Base-by-base conservation (phyloP, 208 protist species). In the Angomonas ambiguus region DNA sequence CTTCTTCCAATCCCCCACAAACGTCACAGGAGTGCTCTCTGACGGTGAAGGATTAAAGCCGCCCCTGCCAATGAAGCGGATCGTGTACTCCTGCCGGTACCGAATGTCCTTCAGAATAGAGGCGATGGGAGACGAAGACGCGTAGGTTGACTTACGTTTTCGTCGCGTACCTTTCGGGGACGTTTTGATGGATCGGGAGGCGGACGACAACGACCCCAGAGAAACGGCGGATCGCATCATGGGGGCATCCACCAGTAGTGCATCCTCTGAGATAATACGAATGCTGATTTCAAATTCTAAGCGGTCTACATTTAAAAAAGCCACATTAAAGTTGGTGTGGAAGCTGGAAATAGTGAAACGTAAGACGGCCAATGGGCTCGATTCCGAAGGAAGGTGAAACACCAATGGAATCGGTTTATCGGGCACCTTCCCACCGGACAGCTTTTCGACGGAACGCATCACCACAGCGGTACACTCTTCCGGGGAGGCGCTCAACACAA, bases 401-500 rank as follows among this genome's bases (percentile, higher is more conserved):
- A 41, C 35, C 5, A 41, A 41, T 5, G 35, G 35, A 13, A 41
- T 41, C 35, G 35, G 13, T 13, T 41, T 41, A 18, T 5, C 13
- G 13, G 8, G 35, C 35, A 13, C 13, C 13, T 41, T 41, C 13
- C 13, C 35, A 13, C 35, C 13, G 8, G 13, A 5, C 35, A 41
- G 35, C 35, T 5, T 13, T 13, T 41, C 35, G 8, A 41, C 35
- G 8, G 35, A 41, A 18, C 35, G 35, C 13, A 41, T 13, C 5
- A 13, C 35, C 8, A 13, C 8, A 13, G 8, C 5, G 35, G 35
- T 82, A 45, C 82, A 94, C 27, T 51, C 45, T 3, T 77, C 55
- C 20, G 92, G 58, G n/a, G 74, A 24, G 13, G 77, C 76, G 28
- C 58, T 31, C 34, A 80, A 80, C 35, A 95, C 56, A 78, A 95